Conservation (phyloP, 345 rosid species). For the Cochlearia excelsa region DNA sequence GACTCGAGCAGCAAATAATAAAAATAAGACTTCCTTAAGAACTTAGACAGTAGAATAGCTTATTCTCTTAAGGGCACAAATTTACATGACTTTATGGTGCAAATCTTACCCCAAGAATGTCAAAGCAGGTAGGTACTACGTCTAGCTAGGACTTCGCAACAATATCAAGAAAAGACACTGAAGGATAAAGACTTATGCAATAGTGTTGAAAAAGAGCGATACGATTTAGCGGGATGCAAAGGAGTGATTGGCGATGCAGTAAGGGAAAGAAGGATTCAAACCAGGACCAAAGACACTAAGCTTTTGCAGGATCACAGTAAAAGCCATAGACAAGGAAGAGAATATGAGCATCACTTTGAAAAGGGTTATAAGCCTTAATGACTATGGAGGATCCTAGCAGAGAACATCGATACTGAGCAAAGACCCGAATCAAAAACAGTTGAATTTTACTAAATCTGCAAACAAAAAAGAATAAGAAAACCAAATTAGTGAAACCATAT, state of each 20-base stretch:
- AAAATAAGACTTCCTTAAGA: conserved; percentile 3
- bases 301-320: conserved; percentile 43
- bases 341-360: conserved; percentile 48
- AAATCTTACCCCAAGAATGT: conserved; percentile 16
- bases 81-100: conserved; percentile 24
- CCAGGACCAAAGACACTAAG: conserved; percentile 89
- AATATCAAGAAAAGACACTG: conserved; percentile 12
- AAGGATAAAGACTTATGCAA: conserved; percentile 28
- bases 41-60: conserved; percentile 11
- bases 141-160: conserved; percentile 1
- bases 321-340: conserved; percentile 43
- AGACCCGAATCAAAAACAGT: background rate
- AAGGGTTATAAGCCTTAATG: conserved; percentile 23
- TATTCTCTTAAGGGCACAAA: conserved; percentile 4
- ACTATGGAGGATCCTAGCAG: conserved; percentile 18
- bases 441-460: conserved; percentile 9
- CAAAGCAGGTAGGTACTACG: conserved; percentile 16
- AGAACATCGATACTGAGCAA: conserved; percentile 23
- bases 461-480: background rate
- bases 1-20: background rate
- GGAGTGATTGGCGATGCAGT: conserved; percentile 84
- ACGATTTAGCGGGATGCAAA: conserved; percentile 50
- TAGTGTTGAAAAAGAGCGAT: conserved; percentile 8
- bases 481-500: conserved; percentile 9
- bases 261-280: conserved; percentile 88